Conservation (phyloP, 2,329 filamentous ascomycete genomes). For the Fusarium oxysporum region DNA sequence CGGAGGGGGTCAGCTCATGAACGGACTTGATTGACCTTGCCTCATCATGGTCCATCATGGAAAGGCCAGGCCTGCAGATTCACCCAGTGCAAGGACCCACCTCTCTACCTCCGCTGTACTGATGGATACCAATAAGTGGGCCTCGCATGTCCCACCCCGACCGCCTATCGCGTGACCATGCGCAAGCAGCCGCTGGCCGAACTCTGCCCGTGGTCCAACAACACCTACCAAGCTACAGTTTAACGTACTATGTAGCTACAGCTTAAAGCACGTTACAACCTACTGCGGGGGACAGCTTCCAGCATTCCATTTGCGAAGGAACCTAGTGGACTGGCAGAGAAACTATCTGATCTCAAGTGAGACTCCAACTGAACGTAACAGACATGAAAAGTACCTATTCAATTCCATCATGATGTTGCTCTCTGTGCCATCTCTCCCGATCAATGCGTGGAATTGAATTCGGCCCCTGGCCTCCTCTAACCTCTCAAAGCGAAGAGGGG, state of each 20-base stretch:
- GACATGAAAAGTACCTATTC: neutral
- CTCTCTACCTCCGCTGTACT: neutral
- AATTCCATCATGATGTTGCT: conserved; percentile 14
- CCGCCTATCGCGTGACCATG: conserved; percentile 50
- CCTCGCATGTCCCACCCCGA: conserved; percentile 42
- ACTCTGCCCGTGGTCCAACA: conserved; percentile 32
- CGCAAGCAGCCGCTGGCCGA: conserved; percentile 46
- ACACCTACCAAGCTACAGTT: neutral
- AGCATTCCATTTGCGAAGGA: conserved; percentile 3
- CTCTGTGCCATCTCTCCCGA: conserved; percentile 11
- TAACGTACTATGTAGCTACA: neutral
- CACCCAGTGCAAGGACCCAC: conserved; percentile 13
- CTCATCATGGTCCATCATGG: conserved; percentile 28
- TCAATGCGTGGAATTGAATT: conserved; percentile 33
- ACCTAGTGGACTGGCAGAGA: neutral
- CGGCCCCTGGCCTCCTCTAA: conserved; percentile 4
- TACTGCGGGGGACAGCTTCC: conserved; percentile 16
- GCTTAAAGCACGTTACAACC: conserved; percentile 19
- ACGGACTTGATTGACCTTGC: conserved; percentile 1
- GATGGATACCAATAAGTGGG: conserved; percentile 18
- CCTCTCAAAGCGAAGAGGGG: conserved; percentile 6
- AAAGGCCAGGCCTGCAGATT: neutral
- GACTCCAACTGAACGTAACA: neutral
- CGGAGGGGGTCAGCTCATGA: conserved; percentile 21
- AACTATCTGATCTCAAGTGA: neutral